Conservation (phyloP, 306 rosid species). For the Begonia loranthoides region DNA sequence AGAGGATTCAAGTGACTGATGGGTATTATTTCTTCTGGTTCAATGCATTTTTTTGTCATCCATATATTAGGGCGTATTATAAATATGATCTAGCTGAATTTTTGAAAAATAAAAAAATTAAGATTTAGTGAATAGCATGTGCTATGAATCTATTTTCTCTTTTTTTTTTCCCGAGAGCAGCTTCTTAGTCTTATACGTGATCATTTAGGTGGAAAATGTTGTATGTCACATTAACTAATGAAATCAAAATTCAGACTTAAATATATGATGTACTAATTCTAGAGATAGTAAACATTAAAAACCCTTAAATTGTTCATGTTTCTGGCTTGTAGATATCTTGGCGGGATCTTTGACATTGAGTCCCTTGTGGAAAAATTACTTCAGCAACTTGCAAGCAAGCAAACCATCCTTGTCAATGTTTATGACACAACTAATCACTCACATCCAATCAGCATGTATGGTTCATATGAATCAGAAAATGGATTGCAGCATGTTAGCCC, state of each 20-base stretch:
- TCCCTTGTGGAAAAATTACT: conserved; percentile 93
- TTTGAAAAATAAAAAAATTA: no score
- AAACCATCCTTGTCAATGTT: conserved; percentile 76
- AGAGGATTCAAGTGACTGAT: conserved; percentile 81
- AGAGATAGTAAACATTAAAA: neutral
- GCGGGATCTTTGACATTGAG: conserved; percentile 88
- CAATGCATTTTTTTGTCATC: neutral
- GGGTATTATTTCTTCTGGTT: conserved; percentile 42
- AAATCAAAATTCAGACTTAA: no score
- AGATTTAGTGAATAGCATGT: no score
- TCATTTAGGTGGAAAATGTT: no score
- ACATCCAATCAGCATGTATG: conserved; percentile 86
- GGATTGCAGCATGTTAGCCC: conserved; percentile 46
- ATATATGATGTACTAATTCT: no score
- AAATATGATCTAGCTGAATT: no score
- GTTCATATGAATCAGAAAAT: conserved; percentile 57
- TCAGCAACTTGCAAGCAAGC: conserved; percentile 97
- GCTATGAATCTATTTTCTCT: no score
- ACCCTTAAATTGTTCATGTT: neutral
- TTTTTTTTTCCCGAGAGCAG: no score
- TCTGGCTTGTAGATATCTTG: conserved; percentile 68
- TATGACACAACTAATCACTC: conserved; percentile 76
- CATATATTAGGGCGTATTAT: no score
- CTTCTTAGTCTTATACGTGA: no score
- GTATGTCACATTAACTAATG: no score